A percentile compares a stretch with the other conserved stretches of the same genome.
Evolutionary conservation across 2,329 filamentous ascomycete genomes (phyloP).

Genomic region (Immersiporthe knoxdaviesiana): DNA sequence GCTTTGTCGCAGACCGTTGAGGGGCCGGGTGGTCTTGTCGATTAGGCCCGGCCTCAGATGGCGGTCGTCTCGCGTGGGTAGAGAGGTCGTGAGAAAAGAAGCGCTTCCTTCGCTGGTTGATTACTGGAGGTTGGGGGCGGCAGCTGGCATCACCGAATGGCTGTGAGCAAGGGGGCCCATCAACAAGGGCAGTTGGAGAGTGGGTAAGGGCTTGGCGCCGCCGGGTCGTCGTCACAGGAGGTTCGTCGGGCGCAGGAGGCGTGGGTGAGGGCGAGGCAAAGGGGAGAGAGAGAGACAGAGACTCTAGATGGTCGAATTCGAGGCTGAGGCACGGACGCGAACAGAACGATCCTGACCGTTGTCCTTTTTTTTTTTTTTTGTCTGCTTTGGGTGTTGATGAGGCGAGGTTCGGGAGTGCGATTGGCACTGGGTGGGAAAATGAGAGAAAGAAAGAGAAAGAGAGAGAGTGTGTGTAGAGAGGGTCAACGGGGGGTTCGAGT

Average conservation of each 20-base stretch:
- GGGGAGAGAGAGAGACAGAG: background rate
- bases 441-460: background rate
- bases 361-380: too few relatives aligned
- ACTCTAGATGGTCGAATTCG: background rate
- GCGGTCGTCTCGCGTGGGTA: conserved; percentile 20
- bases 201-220: conserved; percentile 25
- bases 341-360: conserved; percentile 10
- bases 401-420: conserved; percentile 23
- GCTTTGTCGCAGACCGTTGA: conserved; percentile 26
- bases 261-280: background rate
- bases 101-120: conserved; percentile 21
- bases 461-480: background rate
- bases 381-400: conserved; percentile 19
- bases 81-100: conserved; percentile 5
- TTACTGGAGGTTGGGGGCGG: conserved; percentile 24
- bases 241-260: background rate
- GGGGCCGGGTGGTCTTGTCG: conserved; percentile 17
- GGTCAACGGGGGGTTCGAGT: conserved; percentile 28
- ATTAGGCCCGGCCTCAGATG: conserved; percentile 18
- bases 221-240: conserved; percentile 18
- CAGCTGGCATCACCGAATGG: conserved; percentile 29
- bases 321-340: conserved; percentile 4
- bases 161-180: conserved; percentile 16
- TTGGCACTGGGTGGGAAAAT: conserved; percentile 13
- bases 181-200: conserved; percentile 26